A percentile compares a stretch with the other conserved stretches of the same genome.
Conservation (phyloP, 192 early-diverging fungal genomes). For the Coemansia nantahalensis region DNA sequence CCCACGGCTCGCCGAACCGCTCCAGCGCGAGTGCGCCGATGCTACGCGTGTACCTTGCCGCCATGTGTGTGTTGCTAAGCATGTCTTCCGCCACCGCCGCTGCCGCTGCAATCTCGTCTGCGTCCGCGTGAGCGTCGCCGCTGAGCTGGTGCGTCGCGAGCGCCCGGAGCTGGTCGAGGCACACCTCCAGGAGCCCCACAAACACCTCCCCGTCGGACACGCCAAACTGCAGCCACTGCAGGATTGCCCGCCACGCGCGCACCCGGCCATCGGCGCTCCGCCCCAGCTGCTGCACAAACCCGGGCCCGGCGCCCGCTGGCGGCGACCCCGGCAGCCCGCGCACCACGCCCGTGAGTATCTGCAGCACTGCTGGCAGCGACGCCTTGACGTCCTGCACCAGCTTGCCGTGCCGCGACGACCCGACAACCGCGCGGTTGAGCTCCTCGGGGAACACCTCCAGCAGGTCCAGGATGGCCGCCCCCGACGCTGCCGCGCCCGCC, state of each 20-base stretch:
- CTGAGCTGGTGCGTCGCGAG: conserved; percentile 20
- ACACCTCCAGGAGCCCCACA: conserved; percentile 34
- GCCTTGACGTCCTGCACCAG: conserved; percentile 29
- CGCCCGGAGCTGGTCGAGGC: conserved; percentile 25
- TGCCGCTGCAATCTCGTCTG: conserved; percentile 37
- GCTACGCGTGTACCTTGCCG: conserved; percentile 24
- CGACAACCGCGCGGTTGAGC: conserved; percentile 28
- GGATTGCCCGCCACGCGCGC: conserved; percentile 40
- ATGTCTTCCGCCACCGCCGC: conserved; percentile 38
- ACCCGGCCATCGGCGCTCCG: conserved; percentile 20
- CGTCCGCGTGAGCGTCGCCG: conserved; percentile 8
- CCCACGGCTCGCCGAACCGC: conserved; percentile 28
- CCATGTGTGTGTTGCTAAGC: conserved; percentile 31
- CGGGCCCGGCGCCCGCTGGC: neutral
- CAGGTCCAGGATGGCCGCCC: conserved; percentile 31
- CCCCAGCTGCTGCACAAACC: conserved; percentile 12
- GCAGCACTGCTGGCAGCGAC: conserved; percentile 24
- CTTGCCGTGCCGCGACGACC: conserved; percentile 9
- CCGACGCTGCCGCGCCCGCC: conserved; percentile 11
- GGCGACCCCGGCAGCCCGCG: conserved; percentile 14
- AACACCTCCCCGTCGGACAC: conserved; percentile 25
- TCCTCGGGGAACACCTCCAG: conserved; percentile 46
- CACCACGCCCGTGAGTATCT: conserved; percentile 26
- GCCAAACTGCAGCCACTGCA: conserved; percentile 50
- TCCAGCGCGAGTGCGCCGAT: conserved; percentile 27